A percentile compares a stretch with the other conserved stretches of the same genome.
Evolutionary conservation across 306 rosid genomes (phyloP).

Genomic region (Pyrus bretschneideri): DNA sequence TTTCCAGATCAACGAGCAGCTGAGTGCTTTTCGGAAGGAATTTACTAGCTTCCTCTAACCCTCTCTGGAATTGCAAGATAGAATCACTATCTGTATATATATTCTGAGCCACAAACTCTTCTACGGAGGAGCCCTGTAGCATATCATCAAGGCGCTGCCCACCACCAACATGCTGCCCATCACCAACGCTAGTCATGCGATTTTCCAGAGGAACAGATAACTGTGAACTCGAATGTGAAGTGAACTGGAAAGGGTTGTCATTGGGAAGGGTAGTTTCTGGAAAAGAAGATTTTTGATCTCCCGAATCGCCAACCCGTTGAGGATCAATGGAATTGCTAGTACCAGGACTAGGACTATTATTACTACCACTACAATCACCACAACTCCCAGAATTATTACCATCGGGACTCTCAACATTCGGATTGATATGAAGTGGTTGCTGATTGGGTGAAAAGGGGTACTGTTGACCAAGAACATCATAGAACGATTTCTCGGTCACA

Average conservation of each 20-base stretch:
- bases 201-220: conserved; percentile 19
- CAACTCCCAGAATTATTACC: conserved; percentile 6
- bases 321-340: conserved; percentile 11
- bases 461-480: conserved; percentile 55
- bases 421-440: conserved; percentile 5
- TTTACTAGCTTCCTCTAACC: conserved; percentile 85
- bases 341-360: conserved; percentile 14
- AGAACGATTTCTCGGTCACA: conserved; percentile 79
- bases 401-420: conserved; percentile 19
- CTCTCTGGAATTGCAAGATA: conserved; percentile 58
- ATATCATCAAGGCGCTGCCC: conserved; percentile 18
- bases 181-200: conserved; percentile 17
- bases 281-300: conserved; percentile 32
- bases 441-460: conserved; percentile 38
- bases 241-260: conserved; percentile 20
- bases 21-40: conserved; percentile 58
- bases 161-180: not conserved
- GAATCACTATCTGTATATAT: conserved; percentile 56
- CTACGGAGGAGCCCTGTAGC: conserved; percentile 25
- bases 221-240: conserved; percentile 15
- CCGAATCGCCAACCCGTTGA: conserved; percentile 17
- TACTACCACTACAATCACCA: conserved; percentile 10
- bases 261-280: conserved; percentile 26
- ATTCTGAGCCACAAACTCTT: conserved; percentile 54
- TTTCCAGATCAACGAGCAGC: conserved; percentile 38